Base-by-base conservation (phyloP, 768 basidiomycete species). In the Lentinula aciculospora region DNA sequence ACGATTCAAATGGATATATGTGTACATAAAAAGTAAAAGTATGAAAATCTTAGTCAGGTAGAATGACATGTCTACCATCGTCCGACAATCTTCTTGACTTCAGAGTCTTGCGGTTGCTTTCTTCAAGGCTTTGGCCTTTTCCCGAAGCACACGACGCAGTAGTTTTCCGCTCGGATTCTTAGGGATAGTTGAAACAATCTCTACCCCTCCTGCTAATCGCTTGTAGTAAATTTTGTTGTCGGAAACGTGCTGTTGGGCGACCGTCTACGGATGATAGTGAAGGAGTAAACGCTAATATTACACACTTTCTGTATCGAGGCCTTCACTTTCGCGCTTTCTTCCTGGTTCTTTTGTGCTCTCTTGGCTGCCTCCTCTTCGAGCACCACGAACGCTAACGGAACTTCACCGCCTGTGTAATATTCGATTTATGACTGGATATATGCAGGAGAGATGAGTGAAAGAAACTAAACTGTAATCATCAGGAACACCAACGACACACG, bases 361-460 rank as follows among this genome's bases (percentile, higher is more conserved):
- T 69, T 50, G 3, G 74, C 67, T 7, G 80, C 78, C n/a, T 73
- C 67, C 2, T 68, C 61, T 5, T 70, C 74, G 3, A 86, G 74
- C 1, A 82, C 83, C 3, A 89, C 77, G 62, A 82, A 89, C 4
- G 87, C 89, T 64, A 88, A 65, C 0, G 88, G 88, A 5, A 87
- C 70, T 65, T 90, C 88, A 15, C 88, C 88, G 58, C 73, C 77
- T 79, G 36, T 0, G 21, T 9, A 48, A 29, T n/a, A n/a, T 4
- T 39, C 31, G 7, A 21, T 9, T 27, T 12, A 32, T 4, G 17
- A 53, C 13, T n/a, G 19, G 21, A 21, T n/a, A n/a, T n/a, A n/a
- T n/a, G 34, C 13, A 25, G 12, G 23, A 23, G 12, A 25, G 13
- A 23, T 25, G 36, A 36, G 9, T 6, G n/a, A 4, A 19, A 27